Base-by-base conservation (phyloP, 257 asterid genomes). In the Haberlea rhodopensis region DNA sequence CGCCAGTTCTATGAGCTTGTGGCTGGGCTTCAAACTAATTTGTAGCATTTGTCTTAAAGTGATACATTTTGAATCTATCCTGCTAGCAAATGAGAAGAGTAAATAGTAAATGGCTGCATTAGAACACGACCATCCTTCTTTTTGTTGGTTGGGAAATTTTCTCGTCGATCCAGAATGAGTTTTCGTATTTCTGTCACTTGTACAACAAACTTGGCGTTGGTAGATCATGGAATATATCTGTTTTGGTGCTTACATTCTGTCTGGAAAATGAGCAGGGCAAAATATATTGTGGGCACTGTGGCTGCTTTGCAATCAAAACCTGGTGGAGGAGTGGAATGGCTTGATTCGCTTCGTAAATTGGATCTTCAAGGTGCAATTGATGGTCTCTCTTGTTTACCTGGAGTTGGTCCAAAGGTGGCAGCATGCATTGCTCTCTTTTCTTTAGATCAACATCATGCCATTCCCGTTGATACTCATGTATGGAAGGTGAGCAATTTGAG, bases 391-490 rank as follows among this genome's bases (percentile, higher is more conserved):
- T 80, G 82, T 69, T 73, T 94, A 79, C 94, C 95, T 18, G 99
- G 99, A 34, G 99, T 94, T 64, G 99, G 99, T 53, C 97, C 99
- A n/a, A 94, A 94, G 75, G 99, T 94, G 53, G 96, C 99, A 55
- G 95, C 99, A 2, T 94, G 99, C 74, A 63, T 90, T 72, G 95
- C 99, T 31, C 97, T 94, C 31, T 94, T 94, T 81, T 78, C 97
- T 26, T 80, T 94, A 43, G 99, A 94, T 75, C 95, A 94, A 68
- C 99, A 94, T 76, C 96, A 87, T 45, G 94, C 97, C 51, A 84
- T 94, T 73, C 99, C 99, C 6, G 97, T 94, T 15, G 99, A 94
- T 74, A 94, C 96, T 49, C 99, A 94, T 54, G 99, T 90, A 56
- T 94, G 99, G 99, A 62, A 87, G 96, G 99, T 92, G 60, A 73